Evolutionary conservation across 306 rosid genomes (phyloP), one percentile per base, ranked within the genome.

Genomic region (Trifolium pratense): DNA sequence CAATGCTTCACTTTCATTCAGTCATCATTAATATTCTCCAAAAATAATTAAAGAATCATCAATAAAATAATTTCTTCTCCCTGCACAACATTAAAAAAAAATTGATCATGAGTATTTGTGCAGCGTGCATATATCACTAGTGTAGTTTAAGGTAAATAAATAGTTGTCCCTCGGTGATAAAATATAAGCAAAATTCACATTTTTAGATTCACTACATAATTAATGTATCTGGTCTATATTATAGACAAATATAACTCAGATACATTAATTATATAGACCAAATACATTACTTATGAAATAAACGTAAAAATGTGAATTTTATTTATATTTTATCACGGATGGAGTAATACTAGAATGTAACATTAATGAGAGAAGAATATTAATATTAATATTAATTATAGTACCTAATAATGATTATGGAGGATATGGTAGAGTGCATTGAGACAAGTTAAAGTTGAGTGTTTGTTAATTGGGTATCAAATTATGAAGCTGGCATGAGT

Each of bases 41-140:
- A 76, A 80, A 82, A 84, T 79, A 91, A 80, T 81, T 75, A 84
- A 93, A 91, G 92, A 93, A 91, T 91, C 83, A 73, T 79, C 86
- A 85, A 89, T 80, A 42, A 83, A 68, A 86, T 75, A 86, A 73
- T 77, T 4, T 75, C 80, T 72, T 84, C 15, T 23, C 81, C 90
- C 99, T 94, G 93, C 95, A 88, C 77, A 21, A 49, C 11, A 51
- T 71, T 3, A 49, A 48, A n/a, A 16, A n/a, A 71, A 71, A 78
- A 68, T 29, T 20, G 75, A 43, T 81, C 65, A 86, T 87, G 76
- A 90, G 84, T 70, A 81, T 80, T 80, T 73, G 76, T 75, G 85
- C 74, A 75, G 80, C 84, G 77, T 75, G 84, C 78, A 8, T 55
- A 45, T 75, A 21, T 80, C 77, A 56, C 70, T 43, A 9, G 15